Conservation (phyloP, 345 rosid genomes). For the Corymbia maculata region DNA sequence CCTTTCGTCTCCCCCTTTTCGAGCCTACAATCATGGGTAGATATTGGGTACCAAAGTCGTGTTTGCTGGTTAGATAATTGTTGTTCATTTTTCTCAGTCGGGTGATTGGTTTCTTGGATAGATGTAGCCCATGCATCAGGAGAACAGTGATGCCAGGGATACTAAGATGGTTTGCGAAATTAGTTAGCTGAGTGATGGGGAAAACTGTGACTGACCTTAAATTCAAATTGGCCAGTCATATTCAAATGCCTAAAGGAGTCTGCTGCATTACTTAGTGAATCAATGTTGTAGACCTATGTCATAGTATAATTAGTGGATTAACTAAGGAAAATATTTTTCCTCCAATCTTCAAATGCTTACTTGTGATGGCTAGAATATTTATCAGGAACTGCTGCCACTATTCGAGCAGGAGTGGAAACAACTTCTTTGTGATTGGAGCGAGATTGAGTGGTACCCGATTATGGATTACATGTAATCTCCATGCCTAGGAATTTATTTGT, state of each 20-base stretch:
- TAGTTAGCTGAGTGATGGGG: not conserved
- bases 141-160: not conserved
- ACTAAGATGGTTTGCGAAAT: not conserved
- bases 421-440: not conserved
- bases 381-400: not conserved
- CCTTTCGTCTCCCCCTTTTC: not conserved
- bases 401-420: not conserved
- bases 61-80: not conserved
- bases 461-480: not conserved
- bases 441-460: not conserved
- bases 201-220: not conserved
- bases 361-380: not conserved
- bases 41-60: not conserved
- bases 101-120: not conserved
- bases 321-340: not conserved
- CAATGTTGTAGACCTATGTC: not conserved
- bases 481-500: not conserved
- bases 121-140: not conserved
- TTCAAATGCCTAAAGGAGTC: not conserved
- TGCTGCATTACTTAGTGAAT: not conserved
- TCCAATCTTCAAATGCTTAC: not conserved
- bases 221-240: not conserved
- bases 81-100: not conserved
- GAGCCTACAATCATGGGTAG: not conserved
- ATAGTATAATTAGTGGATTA: not conserved